These are phyloP conservation scores for Candolleomyces efflorescens DNA, from an alignment of 768 basidiomycete species.

Conservation along the genomic window DNA sequence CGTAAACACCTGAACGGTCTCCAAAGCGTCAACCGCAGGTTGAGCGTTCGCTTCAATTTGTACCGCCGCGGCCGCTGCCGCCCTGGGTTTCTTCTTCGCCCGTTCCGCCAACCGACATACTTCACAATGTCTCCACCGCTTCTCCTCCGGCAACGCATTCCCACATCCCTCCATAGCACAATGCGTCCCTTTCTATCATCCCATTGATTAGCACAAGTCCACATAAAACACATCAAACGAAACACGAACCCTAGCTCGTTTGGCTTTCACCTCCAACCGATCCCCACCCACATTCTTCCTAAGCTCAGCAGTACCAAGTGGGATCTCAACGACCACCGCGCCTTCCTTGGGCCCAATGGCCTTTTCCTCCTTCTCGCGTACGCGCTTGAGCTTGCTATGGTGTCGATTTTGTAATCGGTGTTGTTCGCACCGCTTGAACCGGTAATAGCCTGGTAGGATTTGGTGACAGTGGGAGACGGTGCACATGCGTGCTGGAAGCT, in stretches of 20 bases:
- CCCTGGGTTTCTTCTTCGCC: conserved; percentile 20
- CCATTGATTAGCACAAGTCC: too few species aligned
- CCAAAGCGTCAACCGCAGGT: too few species aligned
- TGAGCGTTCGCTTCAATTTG: not conserved
- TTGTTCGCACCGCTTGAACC: conserved; percentile 51
- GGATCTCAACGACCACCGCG: conserved; percentile 2
- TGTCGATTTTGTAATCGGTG: conserved; percentile 53
- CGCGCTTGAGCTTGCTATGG: conserved; percentile 48
- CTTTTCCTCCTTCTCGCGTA: conserved; percentile 46
- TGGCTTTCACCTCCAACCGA: not conserved
- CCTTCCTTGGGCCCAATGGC: conserved; percentile 21
- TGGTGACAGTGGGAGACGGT: conserved; percentile 55
- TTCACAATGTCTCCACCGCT: conserved; percentile 49
- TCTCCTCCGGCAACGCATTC: conserved; percentile 37
- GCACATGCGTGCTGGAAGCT: conserved; percentile 44
- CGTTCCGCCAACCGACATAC: conserved; percentile 36
- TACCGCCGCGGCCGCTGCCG: not conserved
- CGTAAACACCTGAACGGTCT: not conserved
- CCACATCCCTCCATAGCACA: conserved; percentile 34
- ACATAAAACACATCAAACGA: too few species aligned
- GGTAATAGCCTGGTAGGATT: conserved; percentile 42
- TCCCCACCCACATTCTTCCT: not conserved
- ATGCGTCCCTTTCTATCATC: conserved; percentile 14
- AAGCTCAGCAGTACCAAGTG: not conserved
- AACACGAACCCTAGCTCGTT: not conserved